Percentiles rank a stretch among this genome's conserved stretches.
These are phyloP conservation scores for Sporothrix mexicana DNA, from an alignment of 2,329 filamentous ascomycete genomes.

Conservation along the genomic window DNA sequence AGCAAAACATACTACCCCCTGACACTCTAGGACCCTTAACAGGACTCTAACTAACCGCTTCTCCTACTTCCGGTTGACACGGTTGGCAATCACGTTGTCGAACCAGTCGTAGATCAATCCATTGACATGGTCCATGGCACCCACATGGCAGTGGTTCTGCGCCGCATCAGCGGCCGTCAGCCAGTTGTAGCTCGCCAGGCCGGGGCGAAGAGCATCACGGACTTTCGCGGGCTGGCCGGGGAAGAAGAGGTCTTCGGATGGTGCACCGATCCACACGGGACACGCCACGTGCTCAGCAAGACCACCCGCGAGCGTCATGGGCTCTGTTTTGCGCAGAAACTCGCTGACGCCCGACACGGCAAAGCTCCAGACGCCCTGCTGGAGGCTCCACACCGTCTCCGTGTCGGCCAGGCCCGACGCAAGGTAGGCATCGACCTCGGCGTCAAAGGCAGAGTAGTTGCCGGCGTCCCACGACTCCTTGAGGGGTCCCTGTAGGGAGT, in stretches of 20 bases:
- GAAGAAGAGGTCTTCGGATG: constrained; percentile 33
- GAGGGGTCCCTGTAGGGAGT: neutral
- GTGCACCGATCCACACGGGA: constrained; percentile 33
- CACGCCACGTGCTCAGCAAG: constrained; percentile 28
- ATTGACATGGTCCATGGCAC: constrained; percentile 36
- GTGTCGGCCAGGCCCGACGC: constrained; percentile 13
- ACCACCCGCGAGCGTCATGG: constrained; percentile 31
- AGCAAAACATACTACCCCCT: neutral
- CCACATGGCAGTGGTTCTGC: constrained; percentile 40
- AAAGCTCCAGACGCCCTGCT: constrained; percentile 47
- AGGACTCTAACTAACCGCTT: too few species aligned
- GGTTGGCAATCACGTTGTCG: constrained; percentile 18
- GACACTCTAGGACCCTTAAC: neutral
- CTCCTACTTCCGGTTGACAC: neutral
- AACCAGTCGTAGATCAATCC: constrained; percentile 41
- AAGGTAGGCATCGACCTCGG: constrained; percentile 15
- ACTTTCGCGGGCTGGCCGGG: constrained; percentile 37
- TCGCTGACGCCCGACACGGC: constrained; percentile 36
- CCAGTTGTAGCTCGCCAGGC: constrained; percentile 36
- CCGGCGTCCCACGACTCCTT: neutral
- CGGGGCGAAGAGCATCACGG: constrained; percentile 36
- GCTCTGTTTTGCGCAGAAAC: constrained; percentile 26
- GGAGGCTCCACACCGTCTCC: constrained; percentile 42
- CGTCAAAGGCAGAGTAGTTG: constrained; percentile 26
- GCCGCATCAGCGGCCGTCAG: constrained; percentile 37